These are phyloP conservation scores for Leishmania martiniquensis DNA, from an alignment of 208 protist genomes.

Conservation along the genomic window DNA sequence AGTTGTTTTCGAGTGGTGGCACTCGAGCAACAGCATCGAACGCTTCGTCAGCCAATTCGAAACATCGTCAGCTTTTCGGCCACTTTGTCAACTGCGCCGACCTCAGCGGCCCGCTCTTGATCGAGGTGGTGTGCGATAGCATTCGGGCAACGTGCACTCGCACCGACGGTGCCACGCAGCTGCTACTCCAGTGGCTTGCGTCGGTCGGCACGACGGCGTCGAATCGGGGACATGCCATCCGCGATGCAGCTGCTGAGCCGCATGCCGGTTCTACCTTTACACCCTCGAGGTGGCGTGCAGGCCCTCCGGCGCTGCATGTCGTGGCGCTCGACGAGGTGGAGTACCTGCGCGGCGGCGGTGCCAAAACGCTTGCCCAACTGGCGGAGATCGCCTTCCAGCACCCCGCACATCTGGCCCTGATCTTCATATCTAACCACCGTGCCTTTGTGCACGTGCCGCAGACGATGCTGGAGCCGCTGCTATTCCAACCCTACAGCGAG, in stretches of 20 bases:
- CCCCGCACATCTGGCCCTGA: conserved; percentile 58
- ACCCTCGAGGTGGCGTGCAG: not conserved
- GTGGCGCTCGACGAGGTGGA: conserved; percentile 85
- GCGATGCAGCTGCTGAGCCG: not conserved
- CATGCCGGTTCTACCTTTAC: not conserved
- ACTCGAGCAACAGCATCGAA: not conserved
- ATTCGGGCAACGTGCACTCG: conserved; percentile 45
- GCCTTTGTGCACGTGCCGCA: conserved; percentile 78
- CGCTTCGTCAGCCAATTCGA: conserved; percentile 4
- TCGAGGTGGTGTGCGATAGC: conserved; percentile 45
- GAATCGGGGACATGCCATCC: not conserved
- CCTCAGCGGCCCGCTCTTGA: conserved; percentile 45
- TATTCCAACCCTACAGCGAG: conserved; percentile 69
- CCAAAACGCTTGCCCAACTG: conserved; percentile 48
- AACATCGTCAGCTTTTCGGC: conserved; percentile 33
- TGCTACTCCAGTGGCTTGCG: conserved; percentile 35
- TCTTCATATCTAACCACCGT: conserved; percentile 83
- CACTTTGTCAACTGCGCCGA: conserved; percentile 90
- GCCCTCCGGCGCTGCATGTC: conserved; percentile 50
- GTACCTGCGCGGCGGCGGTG: conserved; percentile 50
- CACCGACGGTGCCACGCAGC: conserved; percentile 30
- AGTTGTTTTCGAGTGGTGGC: conserved; percentile 20
- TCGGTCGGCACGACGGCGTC: conserved; percentile 14
- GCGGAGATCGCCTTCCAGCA: conserved; percentile 45
- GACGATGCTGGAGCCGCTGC: conserved; percentile 61